Evolutionary conservation across 208 protist genomes (phyloP).

Genomic region (Trypanosomatidae sp.): DNA sequence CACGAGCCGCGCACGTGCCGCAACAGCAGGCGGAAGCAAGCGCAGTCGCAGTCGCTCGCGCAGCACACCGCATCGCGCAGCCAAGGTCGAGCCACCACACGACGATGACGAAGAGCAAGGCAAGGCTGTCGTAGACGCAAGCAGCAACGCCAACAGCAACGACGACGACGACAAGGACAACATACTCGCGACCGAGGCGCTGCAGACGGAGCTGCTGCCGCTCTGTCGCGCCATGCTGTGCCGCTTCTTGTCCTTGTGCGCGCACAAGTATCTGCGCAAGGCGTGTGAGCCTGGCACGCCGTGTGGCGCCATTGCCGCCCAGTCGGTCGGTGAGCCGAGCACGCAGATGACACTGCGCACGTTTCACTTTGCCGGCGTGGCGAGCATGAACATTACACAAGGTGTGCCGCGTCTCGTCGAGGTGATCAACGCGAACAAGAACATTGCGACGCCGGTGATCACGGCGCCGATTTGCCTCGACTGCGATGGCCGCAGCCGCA

Average conservation of each 20-base stretch:
- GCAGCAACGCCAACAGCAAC: background rate
- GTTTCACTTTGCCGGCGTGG: conserved; percentile 99
- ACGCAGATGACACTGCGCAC: conserved; percentile 99
- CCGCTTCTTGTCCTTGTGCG: conserved; percentile 56
- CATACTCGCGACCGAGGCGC: conserved; percentile 15
- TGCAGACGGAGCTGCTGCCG: conserved; percentile 52
- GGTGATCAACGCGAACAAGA: conserved; percentile 98
- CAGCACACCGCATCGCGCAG: no score
- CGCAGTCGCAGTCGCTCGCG: no score
- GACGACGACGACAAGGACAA: conserved; percentile 1
- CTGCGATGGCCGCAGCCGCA: background rate
- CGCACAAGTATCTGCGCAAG: conserved; percentile 76
- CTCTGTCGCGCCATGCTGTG: conserved; percentile 58
- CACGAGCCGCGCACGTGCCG: no score
- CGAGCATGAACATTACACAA: conserved; percentile 98
- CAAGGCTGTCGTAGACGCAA: background rate
- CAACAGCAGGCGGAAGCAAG: no score
- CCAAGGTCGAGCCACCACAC: no score
- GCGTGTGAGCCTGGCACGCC: conserved; percentile 95
- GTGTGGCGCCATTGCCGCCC: conserved; percentile 97
- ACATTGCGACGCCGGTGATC: conserved; percentile 98
- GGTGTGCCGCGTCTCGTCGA: conserved; percentile 97
- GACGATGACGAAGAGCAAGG: no score
- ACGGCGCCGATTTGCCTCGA: conserved; percentile 75
- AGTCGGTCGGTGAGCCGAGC: conserved; percentile 98